Evolutionary conservation across 2,329 filamentous ascomycete species (phyloP), one percentile per base, ranked within the genome.

Genomic region (Verticillium klebahnii): DNA sequence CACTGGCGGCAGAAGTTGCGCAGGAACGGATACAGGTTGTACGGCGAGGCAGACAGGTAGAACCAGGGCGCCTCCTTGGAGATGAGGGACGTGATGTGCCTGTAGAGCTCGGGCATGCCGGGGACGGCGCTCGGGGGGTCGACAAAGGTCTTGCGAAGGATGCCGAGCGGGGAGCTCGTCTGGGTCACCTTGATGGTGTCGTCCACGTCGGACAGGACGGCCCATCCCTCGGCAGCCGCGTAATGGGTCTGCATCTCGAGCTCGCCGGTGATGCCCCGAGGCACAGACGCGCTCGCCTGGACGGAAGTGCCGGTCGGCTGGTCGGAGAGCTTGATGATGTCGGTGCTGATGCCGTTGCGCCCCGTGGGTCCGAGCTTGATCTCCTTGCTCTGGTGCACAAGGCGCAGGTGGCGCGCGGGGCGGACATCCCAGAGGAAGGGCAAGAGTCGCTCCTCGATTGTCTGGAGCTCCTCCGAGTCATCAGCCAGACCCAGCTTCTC

Each of bases 171-270:
- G 58, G 91, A 89, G 54, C 88, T 86, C 0, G 94, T 97, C 73
- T 90, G 82, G 0, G 94, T 97, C 67, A 93, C 80, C 76, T 98
- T 97, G 80, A 98, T 96, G 0, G 93, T 97, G 75, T 98, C 94
- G 71, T 98, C 95, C 67, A 98, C 86, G 69, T 98, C 94, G 45
- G 90, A 94, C 65, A 97, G 88, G 14, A 98, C 78, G 14, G 86
- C 86, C 93, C 93, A 97, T 8, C 94, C 93, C 57, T 90, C 86
- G 0, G 89, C 85, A 19, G 86, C 87, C 0, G 91, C 90, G 69
- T 90, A 93, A 19, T 87, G 83, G 0, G 92, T 96, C 63, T 85
- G 84, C 82, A 90, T 88, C 50, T 86, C 77, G 14, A 85, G 71
- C 52, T 85, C 70, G 1, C 88, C 86, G 52, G 81, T 79, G 1